Conservation (phyloP, 2,329 filamentous ascomycete genomes). For the Pseudogymnoascus pannorum region DNA sequence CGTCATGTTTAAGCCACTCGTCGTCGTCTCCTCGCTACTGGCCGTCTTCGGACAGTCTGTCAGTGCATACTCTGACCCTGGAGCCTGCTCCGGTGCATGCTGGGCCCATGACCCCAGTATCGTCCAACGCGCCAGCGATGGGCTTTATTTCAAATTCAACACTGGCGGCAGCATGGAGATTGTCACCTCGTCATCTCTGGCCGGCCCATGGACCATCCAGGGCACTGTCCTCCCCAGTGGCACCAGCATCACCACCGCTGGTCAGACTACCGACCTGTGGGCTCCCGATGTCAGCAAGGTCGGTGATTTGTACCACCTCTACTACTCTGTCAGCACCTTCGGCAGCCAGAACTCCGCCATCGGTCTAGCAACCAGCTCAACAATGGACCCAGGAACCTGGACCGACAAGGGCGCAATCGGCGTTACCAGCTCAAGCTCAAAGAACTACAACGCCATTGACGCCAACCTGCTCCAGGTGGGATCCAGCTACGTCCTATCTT, state of each 20-base stretch:
- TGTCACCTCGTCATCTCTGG: constrained; percentile 31
- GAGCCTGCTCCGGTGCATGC: constrained; percentile 33
- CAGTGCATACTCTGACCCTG: constrained; percentile 29
- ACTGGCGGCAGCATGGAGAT: constrained; percentile 36
- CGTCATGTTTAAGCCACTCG: background rate
- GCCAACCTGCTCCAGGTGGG: constrained; percentile 41
- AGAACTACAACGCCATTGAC: constrained; percentile 55
- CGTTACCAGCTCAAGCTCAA: constrained; percentile 36
- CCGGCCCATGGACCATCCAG: constrained; percentile 37
- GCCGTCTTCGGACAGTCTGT: constrained; percentile 8
- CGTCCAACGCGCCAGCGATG: constrained; percentile 32
- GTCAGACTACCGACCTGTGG: constrained; percentile 31
- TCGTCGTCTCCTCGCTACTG: constrained; percentile 5
- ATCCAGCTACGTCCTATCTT: constrained; percentile 44
- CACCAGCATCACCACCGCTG: constrained; percentile 34
- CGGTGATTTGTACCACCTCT: constrained; percentile 44
- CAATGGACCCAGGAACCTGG: constrained; percentile 50
- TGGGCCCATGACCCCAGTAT: constrained; percentile 35
- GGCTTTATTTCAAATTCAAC: constrained; percentile 37
- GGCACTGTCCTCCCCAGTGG: constrained; percentile 34
- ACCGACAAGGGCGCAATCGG: constrained; percentile 51
- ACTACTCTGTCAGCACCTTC: constrained; percentile 48
- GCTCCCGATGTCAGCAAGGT: constrained; percentile 46
- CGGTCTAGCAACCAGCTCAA: constrained; percentile 33
- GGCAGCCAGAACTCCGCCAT: constrained; percentile 46